Conservation (phyloP, 2,329 filamentous ascomycete genomes). For the Arachnomyces sp. region DNA sequence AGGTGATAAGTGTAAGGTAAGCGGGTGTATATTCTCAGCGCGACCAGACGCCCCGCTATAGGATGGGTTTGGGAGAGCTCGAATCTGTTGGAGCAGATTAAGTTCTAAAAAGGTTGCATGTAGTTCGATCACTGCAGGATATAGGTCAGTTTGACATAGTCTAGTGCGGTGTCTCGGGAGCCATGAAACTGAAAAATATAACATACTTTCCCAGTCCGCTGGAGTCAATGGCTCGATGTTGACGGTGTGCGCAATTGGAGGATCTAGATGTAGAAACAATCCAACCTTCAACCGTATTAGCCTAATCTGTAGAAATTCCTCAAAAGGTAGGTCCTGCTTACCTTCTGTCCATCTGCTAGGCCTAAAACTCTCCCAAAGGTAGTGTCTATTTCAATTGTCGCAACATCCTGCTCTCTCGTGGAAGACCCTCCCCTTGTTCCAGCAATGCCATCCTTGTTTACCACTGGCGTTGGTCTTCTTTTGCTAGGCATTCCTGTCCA, state of each 20-base stretch:
- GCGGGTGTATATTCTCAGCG: constrained; percentile 59
- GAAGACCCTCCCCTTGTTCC: constrained; percentile 50
- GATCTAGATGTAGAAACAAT: constrained; percentile 72
- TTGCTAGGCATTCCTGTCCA: constrained; percentile 99
- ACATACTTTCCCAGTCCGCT: constrained; percentile 84
- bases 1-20: constrained; percentile 88
- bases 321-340: constrained; percentile 41
- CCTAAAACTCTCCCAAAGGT: constrained; percentile 72
- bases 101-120: constrained; percentile 93
- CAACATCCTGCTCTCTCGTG: constrained; percentile 64
- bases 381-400: constrained; percentile 78
- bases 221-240: constrained; percentile 94
- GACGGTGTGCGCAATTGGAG: constrained; percentile 83
- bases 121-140: constrained; percentile 67
- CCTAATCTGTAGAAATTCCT: neutral
- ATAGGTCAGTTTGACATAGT: constrained; percentile 7
- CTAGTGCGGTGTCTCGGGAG: too few relatives aligned
- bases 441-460: constrained; percentile 65
- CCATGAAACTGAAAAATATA: constrained; percentile 1
- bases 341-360: constrained; percentile 72
- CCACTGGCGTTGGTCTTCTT: constrained; percentile 64
- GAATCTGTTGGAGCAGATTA: constrained; percentile 86
- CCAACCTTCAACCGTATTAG: constrained; percentile 40
- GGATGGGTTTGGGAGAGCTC: constrained; percentile 80
- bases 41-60: constrained; percentile 48